phyloP scores from a whole-genome alignment of 345 rosid genomes.

The Laguncularia racemosa region DNA sequence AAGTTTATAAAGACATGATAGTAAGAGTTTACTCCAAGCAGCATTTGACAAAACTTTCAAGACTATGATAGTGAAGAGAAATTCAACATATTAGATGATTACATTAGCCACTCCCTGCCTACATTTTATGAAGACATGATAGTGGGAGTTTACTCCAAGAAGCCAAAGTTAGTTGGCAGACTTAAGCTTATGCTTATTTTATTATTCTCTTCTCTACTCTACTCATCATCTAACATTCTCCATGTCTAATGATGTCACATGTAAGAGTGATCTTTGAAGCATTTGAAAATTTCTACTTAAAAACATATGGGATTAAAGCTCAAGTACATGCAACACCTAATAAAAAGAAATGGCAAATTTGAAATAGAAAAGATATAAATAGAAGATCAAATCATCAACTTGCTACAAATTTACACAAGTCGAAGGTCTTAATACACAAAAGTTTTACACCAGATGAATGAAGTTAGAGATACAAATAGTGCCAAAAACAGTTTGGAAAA shows the following conservation, averaged over 20 bases:
- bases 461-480: no score
- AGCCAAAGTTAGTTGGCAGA: slow-evolving; percentile 70
- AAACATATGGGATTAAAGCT: slow-evolving; percentile 68
- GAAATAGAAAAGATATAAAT: slow-evolving; percentile 9
- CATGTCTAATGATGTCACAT: slow-evolving; percentile 24
- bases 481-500: no score
- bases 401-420: no score
- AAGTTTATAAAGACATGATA: no score
- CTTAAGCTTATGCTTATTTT: neutral
- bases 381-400: no score
- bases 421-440: no score
- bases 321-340: slow-evolving; percentile 88
- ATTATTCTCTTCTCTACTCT: neutral
- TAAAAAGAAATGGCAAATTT: slow-evolving; percentile 66
- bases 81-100: slow-evolving; percentile 59
- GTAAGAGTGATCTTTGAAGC: slow-evolving; percentile 77
- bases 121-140: slow-evolving; percentile 82
- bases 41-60: no score
- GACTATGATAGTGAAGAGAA: slow-evolving; percentile 79
- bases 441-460: no score
- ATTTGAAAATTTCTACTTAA: slow-evolving; percentile 88
- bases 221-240: neutral
- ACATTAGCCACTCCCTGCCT: slow-evolving; percentile 85
- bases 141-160: slow-evolving; percentile 82
- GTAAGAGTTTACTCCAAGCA: no score